Evolutionary conservation across 2,329 filamentous ascomycete species (phyloP).

Genomic region (Chrysosphaeria jannelii): DNA sequence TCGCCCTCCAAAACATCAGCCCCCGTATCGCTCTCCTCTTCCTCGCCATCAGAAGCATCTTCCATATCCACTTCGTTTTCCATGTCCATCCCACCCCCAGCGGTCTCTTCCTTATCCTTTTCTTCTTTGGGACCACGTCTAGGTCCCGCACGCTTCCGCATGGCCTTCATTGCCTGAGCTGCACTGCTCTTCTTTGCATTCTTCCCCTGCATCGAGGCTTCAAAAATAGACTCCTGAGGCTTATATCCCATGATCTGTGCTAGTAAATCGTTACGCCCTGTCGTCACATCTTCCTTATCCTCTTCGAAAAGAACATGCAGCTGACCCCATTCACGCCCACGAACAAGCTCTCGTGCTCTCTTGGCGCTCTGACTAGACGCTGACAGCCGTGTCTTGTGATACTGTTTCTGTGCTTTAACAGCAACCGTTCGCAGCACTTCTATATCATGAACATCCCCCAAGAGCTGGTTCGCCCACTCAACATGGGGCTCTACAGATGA

Average conservation of each 20-base stretch:
- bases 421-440: constrained; percentile 40
- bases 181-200: constrained; percentile 30
- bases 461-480: constrained; percentile 58
- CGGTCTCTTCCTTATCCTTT: constrained; percentile 11
- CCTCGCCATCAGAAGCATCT: constrained; percentile 11
- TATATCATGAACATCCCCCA: constrained; percentile 50
- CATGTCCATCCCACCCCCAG: background rate
- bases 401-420: constrained; percentile 72
- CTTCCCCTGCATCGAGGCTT: constrained; percentile 42
- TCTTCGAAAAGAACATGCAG: constrained; percentile 53
- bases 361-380: constrained; percentile 79
- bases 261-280: too few species aligned
- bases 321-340: constrained; percentile 37
- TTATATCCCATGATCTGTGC: constrained; percentile 68
- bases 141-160: constrained; percentile 36
- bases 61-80: constrained; percentile 9
- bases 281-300: constrained; percentile 59
- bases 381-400: constrained; percentile 65
- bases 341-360: constrained; percentile 47
- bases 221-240: constrained; percentile 87
- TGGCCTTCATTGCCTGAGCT: constrained; percentile 44
- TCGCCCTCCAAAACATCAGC: constrained; percentile 36
- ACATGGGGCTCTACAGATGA: constrained; percentile 43
- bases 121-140: constrained; percentile 12
- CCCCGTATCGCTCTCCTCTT: constrained; percentile 31